Conservation (phyloP, 2,329 filamentous ascomycete genomes). For the Fusarium globosum region DNA sequence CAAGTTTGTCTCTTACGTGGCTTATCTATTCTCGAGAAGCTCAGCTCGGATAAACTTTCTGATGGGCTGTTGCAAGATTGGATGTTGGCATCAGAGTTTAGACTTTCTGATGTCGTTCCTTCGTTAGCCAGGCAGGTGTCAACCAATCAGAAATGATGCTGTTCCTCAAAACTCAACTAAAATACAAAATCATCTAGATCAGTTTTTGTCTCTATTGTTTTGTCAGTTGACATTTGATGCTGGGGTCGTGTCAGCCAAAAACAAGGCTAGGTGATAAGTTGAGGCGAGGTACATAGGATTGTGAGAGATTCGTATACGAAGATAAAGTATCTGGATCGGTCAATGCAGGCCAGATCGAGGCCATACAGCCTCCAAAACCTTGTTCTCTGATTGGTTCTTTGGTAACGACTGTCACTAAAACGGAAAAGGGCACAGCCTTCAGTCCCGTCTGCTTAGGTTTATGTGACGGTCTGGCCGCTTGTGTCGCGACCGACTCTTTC, state of each 20-base stretch:
- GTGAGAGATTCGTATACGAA: fast-evolving
- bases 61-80: too few species aligned
- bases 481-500: not conserved
- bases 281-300: not conserved
- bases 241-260: not conserved
- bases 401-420: not conserved
- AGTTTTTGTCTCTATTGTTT: not conserved
- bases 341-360: slow-evolving; percentile 14
- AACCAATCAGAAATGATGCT: not conserved
- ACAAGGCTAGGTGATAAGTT: not conserved
- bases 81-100: too few species aligned
- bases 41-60: too few species aligned
- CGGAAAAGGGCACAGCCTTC: slow-evolving; percentile 30
- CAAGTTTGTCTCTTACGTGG: too few species aligned
- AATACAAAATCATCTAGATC: too few species aligned
- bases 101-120: too few species aligned
- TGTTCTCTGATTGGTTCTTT: slow-evolving; percentile 34
- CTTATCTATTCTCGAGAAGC: too few species aligned
- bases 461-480: slow-evolving; percentile 31
- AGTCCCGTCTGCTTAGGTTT: not conserved
- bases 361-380: not conserved
- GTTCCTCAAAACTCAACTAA: not conserved
- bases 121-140: too few species aligned
- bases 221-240: not conserved
- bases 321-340: fast-evolving